phyloP scores from a whole-genome alignment of 768 basidiomycete genomes.

The Exsudoporus frostii region DNA sequence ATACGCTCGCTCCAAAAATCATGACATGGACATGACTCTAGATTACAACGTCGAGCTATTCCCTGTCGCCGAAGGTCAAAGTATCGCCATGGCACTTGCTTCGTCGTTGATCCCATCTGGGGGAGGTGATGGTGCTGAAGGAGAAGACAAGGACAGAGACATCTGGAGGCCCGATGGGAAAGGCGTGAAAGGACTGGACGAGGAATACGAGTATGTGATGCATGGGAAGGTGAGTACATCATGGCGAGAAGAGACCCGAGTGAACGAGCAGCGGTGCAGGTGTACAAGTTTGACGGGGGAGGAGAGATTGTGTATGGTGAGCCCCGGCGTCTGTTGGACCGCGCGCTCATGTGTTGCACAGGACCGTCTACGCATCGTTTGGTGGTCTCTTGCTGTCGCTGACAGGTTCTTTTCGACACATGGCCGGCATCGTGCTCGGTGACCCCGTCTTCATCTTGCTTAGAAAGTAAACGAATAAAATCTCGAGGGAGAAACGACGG shows the following conservation, averaged over 20 bases:
- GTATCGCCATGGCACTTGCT: conserved; percentile 83
- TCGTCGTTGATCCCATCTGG: conserved; percentile 65
- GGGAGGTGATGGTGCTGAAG: conserved; percentile 50
- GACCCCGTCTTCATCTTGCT: conserved; percentile 90
- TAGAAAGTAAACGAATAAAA: conserved; percentile 52
- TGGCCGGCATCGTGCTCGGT: conserved; percentile 88
- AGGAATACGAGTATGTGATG: conserved; percentile 99
- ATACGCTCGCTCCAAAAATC: conserved; percentile 85
- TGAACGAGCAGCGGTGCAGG: conserved; percentile 43
- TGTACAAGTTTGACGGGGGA: conserved; percentile 94
- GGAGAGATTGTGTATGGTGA: conserved; percentile 72
- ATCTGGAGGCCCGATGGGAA: conserved; percentile 86
- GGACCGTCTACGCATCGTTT: conserved; percentile 94
- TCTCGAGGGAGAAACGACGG: neutral
- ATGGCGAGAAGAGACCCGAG: neutral
- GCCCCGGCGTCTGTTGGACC: neutral
- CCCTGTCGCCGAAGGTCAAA: conserved; percentile 63
- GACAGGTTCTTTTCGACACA: conserved; percentile 87
- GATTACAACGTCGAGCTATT: conserved; percentile 95
- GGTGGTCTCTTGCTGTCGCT: conserved; percentile 94
- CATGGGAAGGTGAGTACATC: conserved; percentile 76
- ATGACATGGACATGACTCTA: conserved; percentile 87
- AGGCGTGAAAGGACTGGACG: conserved; percentile 77
- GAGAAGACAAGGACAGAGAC: conserved; percentile 70
- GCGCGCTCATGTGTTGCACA: conserved; percentile 30